These are phyloP conservation scores for Phytopythium montanum DNA, from an alignment of 352 stramenopile genomes.

Conservation along the genomic window DNA sequence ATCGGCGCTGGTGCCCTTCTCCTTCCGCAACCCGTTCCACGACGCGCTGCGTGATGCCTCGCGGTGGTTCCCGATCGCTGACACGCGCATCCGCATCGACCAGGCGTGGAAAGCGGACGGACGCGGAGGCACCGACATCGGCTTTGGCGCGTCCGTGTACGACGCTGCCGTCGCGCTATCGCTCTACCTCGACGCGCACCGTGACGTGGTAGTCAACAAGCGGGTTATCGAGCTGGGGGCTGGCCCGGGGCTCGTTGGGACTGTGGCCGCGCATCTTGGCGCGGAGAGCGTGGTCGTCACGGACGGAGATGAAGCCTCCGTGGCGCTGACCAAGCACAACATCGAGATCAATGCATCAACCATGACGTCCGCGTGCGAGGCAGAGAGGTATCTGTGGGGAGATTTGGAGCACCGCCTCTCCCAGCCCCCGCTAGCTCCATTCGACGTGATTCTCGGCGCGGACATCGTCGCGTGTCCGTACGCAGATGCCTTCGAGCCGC, in stretches of 20 bases:
- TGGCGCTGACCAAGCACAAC: conserved; percentile 62
- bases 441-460: conserved; percentile 72
- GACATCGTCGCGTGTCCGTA: conserved; percentile 87
- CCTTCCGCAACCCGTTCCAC: conserved; percentile 73
- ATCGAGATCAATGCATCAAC: conserved; percentile 35
- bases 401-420: conserved; percentile 17
- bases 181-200: conserved; percentile 66
- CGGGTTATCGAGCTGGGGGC: conserved; percentile 72
- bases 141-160: conserved; percentile 83
- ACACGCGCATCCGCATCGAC: conserved; percentile 52
- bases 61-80: conserved; percentile 66
- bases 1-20: conserved; percentile 57
- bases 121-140: conserved; percentile 61
- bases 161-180: conserved; percentile 73
- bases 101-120: conserved; percentile 79
- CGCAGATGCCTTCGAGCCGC: conserved; percentile 51
- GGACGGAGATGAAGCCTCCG: conserved; percentile 66
- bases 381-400: conserved; percentile 60
- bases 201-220: conserved; percentile 40
- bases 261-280: conserved; percentile 55
- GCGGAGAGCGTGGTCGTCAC: conserved; percentile 51
- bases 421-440: conserved; percentile 5
- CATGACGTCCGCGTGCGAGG: conserved; percentile 18
- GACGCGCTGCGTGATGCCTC: conserved; percentile 59
- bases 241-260: conserved; percentile 66